phyloP scores from a whole-genome alignment of 2,329 filamentous ascomycete species.

The Hypoxylon sp. region DNA sequence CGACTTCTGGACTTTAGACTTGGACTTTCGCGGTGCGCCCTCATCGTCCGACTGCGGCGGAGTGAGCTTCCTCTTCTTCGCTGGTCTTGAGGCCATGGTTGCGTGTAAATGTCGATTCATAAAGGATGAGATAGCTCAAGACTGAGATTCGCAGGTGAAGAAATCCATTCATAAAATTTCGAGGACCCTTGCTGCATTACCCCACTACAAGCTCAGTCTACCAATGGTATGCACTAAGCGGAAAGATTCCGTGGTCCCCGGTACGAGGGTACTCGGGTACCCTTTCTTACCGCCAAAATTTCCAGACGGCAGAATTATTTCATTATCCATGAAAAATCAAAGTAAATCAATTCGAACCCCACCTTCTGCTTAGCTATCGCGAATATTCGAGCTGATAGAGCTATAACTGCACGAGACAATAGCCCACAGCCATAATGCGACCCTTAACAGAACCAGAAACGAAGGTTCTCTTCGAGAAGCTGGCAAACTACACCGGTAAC shows the following conservation, averaged over 20 bases:
- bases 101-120: conserved; percentile 33
- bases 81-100: conserved; percentile 61
- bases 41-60: conserved; percentile 64
- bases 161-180: conserved; percentile 40
- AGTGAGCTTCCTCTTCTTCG: conserved; percentile 70
- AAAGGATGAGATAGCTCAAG: conserved; percentile 11
- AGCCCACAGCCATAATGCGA: conserved; percentile 39
- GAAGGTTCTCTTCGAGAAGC: conserved; percentile 87
- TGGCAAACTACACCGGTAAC: conserved; percentile 91
- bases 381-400: conserved; percentile 3
- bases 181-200: conserved; percentile 32
- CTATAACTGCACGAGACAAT: conserved; percentile 9
- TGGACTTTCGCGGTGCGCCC: conserved; percentile 48
- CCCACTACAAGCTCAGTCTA: conserved; percentile 22
- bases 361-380: conserved; percentile 13
- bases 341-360: conserved; percentile 29
- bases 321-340: conserved; percentile 6
- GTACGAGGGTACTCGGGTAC: conserved; percentile 2
- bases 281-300: conserved; percentile 46
- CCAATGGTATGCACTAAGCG: conserved; percentile 35
- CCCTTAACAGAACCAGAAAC: conserved; percentile 79
- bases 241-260: conserved; percentile 39
- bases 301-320: conserved; percentile 45
- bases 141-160: conserved; percentile 12
- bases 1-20: conserved; percentile 63